These are phyloP conservation scores for Colletotrichum liriopes DNA, from an alignment of 2,329 filamentous ascomycete genomes.

Conservation along the genomic window DNA sequence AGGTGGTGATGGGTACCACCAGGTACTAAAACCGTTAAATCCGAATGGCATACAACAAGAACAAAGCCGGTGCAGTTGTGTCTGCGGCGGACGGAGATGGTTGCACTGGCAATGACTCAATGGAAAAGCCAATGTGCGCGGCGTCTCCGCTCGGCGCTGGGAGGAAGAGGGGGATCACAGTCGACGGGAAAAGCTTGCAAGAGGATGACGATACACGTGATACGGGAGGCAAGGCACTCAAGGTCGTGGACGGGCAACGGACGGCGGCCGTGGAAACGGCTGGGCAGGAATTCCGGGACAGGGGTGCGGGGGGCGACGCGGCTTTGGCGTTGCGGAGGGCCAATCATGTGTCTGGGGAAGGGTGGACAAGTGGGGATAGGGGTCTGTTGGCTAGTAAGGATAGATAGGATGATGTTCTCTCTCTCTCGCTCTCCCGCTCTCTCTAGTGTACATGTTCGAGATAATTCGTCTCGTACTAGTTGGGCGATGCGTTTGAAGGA, in stretches of 20 bases:
- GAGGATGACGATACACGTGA: not conserved
- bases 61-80: not conserved
- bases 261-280: not conserved
- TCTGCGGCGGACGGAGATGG: not conserved
- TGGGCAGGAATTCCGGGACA: not conserved
- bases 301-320: not conserved
- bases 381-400: not conserved
- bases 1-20: not conserved
- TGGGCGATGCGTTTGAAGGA: not conserved
- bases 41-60: too few relatives aligned
- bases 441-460: not conserved
- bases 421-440: not conserved
- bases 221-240: not conserved
- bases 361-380: not conserved
- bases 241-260: not conserved
- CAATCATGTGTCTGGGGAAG: slow-evolving; percentile 9
- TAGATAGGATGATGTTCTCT: not conserved
- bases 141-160: not conserved
- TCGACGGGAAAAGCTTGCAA: not conserved
- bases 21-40: not conserved
- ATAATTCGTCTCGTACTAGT: too few relatives aligned
- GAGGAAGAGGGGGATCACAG: not conserved
- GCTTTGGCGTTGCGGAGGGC: not conserved
- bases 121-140: not conserved
- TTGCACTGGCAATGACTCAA: not conserved